phyloP scores from a whole-genome alignment of 192 early-diverging fungal genomes.

The Backusella mclennaniae region DNA sequence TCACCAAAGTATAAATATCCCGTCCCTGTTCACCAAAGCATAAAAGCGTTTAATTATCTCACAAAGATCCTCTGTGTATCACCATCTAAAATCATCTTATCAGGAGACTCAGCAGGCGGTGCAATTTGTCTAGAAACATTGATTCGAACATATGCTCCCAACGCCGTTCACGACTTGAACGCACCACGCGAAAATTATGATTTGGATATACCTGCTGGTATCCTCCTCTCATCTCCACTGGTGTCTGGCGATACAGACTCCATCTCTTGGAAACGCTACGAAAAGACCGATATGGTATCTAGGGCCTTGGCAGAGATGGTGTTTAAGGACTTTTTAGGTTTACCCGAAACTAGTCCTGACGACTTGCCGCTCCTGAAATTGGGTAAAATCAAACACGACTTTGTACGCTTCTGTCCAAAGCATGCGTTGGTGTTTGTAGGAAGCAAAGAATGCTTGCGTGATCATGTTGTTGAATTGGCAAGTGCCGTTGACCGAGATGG shows the following conservation, averaged over 20 bases:
- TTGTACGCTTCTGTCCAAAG: conserved; percentile 20
- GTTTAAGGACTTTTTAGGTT: conserved; percentile 26
- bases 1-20: conserved; percentile 32
- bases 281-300: conserved; percentile 20
- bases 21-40: conserved; percentile 12
- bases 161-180: neutral
- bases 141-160: conserved; percentile 16
- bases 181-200: conserved; percentile 1
- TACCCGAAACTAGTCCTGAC: neutral
- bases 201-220: conserved; percentile 22
- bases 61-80: conserved; percentile 15
- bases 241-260: conserved; percentile 22
- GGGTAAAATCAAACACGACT: conserved; percentile 5
- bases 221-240: conserved; percentile 26
- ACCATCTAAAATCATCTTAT: conserved; percentile 27
- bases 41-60: conserved; percentile 26
- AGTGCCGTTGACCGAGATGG: conserved; percentile 9
- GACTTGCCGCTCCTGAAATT: conserved; percentile 15
- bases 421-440: conserved; percentile 24
- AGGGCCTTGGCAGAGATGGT: conserved; percentile 15
- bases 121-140: conserved; percentile 28
- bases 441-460: conserved; percentile 27
- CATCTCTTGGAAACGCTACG: conserved; percentile 27
- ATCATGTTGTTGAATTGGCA: conserved; percentile 22
- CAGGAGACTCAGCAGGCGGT: conserved; percentile 36